Conservation (phyloP, 768 basidiomycete genomes). For the Sarcomyxa edulis region DNA sequence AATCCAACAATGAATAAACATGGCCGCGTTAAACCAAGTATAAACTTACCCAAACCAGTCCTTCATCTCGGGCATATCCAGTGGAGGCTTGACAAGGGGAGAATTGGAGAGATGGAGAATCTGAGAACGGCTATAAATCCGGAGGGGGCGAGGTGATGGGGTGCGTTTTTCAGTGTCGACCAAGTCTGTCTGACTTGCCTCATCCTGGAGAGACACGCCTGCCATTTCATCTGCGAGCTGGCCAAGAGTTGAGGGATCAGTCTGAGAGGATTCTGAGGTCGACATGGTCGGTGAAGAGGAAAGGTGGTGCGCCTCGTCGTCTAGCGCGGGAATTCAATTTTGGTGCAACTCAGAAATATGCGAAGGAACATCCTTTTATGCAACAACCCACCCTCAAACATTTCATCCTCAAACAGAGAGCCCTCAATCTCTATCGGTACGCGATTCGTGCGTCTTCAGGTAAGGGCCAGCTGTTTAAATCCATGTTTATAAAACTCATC, state of each 20-base stretch:
- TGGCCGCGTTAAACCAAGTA: too few relatives aligned
- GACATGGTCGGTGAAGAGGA: slow-evolving; percentile 1
- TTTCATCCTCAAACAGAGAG: slow-evolving; percentile 64
- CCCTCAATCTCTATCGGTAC: slow-evolving; percentile 56
- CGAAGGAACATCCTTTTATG: slow-evolving; percentile 14
- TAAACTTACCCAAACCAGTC: slow-evolving; percentile 82
- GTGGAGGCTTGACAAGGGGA: slow-evolving; percentile 66
- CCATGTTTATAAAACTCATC: slow-evolving; percentile 3
- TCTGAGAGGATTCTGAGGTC: slow-evolving; percentile 1
- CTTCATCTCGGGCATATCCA: slow-evolving; percentile 76
- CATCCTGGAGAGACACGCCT: slow-evolving; percentile 24
- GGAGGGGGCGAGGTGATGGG: slow-evolving; percentile 39
- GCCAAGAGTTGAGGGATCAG: slow-evolving; percentile 3
- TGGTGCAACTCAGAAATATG: too few relatives aligned
- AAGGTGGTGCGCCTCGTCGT: not conserved
- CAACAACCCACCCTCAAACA: slow-evolving; percentile 54
- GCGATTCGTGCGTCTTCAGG: slow-evolving; percentile 68
- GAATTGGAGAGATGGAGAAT: slow-evolving; percentile 67
- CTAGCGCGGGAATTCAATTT: slow-evolving; percentile 13
- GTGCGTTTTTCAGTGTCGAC: slow-evolving; percentile 17
- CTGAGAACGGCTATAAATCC: slow-evolving; percentile 66
- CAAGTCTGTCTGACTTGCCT: slow-evolving; percentile 15
- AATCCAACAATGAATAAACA: slow-evolving; percentile 15
- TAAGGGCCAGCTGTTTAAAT: slow-evolving; percentile 26
- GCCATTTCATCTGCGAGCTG: slow-evolving; percentile 13